phyloP scores from a whole-genome alignment of 2,329 filamentous ascomycete genomes.

The Fusarium musae region DNA sequence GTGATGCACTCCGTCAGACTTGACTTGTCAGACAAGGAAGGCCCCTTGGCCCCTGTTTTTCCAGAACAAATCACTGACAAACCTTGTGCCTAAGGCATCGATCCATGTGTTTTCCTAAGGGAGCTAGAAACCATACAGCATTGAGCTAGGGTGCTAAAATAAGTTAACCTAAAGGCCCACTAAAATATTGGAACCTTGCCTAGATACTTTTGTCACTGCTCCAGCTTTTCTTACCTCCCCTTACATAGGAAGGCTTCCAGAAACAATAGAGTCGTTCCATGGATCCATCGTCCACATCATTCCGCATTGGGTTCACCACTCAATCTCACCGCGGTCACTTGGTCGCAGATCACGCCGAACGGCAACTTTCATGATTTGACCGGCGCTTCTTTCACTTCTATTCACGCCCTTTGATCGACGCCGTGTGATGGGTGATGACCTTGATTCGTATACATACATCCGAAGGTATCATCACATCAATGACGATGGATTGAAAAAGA shows the following conservation, averaged over 20 bases:
- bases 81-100: conserved; percentile 27
- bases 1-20: conserved; percentile 21
- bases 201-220: not conserved
- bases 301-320: conserved; percentile 21
- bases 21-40: conserved; percentile 17
- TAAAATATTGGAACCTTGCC: accelerated
- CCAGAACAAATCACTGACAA: conserved; percentile 28
- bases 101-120: not conserved
- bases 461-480: conserved; percentile 6
- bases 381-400: conserved; percentile 16
- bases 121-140: too few species aligned
- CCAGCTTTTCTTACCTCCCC: not conserved
- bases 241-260: conserved; percentile 36
- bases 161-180: accelerated
- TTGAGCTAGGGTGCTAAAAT: not conserved
- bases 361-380: conserved; percentile 32
- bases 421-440: conserved; percentile 6
- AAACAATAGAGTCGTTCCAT: conserved; percentile 36
- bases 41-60: conserved; percentile 28
- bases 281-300: conserved; percentile 31
- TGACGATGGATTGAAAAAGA: conserved; percentile 31
- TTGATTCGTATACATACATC: conserved; percentile 1
- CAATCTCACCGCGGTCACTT: conserved; percentile 28
- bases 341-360: conserved; percentile 36
- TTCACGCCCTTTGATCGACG: conserved; percentile 21